A percentile compares a stretch with the other conserved stretches of the same genome.
phyloP scores from a whole-genome alignment of 176 grass and related monocot species.

The Alloteropsis semialata region DNA sequence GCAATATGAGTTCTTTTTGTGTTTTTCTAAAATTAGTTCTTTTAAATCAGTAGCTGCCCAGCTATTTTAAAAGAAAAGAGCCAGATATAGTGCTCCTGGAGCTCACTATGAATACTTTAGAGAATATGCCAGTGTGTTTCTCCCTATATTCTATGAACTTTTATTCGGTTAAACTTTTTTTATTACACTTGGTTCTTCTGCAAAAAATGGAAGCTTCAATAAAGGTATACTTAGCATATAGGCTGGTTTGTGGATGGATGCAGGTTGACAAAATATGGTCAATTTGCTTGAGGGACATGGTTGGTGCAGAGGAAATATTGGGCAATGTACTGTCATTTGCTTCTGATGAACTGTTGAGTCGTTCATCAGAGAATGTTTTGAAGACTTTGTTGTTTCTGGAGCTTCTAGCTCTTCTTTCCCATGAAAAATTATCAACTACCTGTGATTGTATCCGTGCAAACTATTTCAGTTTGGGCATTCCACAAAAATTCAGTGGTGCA shows the following conservation, averaged over 20 bases:
- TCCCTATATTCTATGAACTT: background rate
- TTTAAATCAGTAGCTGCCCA: background rate
- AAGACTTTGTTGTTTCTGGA: conserved; percentile 30
- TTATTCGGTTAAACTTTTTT: background rate
- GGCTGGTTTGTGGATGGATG: conserved; percentile 19
- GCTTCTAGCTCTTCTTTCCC: conserved; percentile 28
- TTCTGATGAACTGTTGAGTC: conserved; percentile 7
- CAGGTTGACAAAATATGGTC: conserved; percentile 50
- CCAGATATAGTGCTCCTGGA: background rate
- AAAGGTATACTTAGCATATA: conserved; percentile 1
- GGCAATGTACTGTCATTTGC: conserved; percentile 11
- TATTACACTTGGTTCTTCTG: background rate
- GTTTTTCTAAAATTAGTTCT: background rate
- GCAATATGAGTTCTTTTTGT: background rate
- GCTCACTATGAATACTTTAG: background rate
- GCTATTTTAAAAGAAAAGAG: background rate
- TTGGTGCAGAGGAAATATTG: conserved; percentile 10
- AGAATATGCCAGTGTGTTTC: background rate
- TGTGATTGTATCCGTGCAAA: conserved; percentile 39
- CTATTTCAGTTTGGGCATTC: conserved; percentile 12
- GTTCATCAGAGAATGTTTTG: conserved; percentile 2
- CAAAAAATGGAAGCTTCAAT: background rate
- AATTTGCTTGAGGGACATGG: conserved; percentile 36
- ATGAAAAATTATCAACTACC: conserved; percentile 9
- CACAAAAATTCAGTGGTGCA: background rate